A percentile compares a stretch with the other conserved stretches of the same genome.
Conservation (phyloP, 768 basidiomycete species). For the Pleurotus tuber-regium region DNA sequence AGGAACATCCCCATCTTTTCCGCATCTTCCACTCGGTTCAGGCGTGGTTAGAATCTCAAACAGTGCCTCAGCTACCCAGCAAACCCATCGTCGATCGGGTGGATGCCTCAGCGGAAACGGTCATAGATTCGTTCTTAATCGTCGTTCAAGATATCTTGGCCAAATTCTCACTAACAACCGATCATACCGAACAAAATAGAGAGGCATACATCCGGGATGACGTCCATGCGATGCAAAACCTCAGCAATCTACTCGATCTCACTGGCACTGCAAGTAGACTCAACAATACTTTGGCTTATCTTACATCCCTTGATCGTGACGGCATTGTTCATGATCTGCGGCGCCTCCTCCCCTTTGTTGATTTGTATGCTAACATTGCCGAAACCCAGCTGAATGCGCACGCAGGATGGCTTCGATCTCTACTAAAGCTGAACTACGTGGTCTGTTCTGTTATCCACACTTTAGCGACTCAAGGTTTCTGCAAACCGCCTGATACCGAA, state of each 20-base stretch:
- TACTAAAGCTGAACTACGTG: conserved; percentile 84
- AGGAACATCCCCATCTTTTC: conserved; percentile 22
- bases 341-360: conserved; percentile 73
- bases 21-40: conserved; percentile 32
- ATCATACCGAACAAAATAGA: conserved; percentile 23
- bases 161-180: conserved; percentile 29
- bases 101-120: conserved; percentile 25
- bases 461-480: conserved; percentile 86
- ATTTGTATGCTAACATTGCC: conserved; percentile 56
- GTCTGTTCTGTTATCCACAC: conserved; percentile 71
- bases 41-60: conserved; percentile 24
- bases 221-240: conserved; percentile 38
- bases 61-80: background rate
- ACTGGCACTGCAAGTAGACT: conserved; percentile 40
- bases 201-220: conserved; percentile 55
- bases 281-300: conserved; percentile 30
- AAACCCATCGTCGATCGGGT: background rate
- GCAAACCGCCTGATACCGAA: conserved; percentile 76
- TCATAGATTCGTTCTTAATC: conserved; percentile 66
- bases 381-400: conserved; percentile 55
- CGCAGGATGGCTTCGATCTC: conserved; percentile 64
- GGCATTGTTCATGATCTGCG: conserved; percentile 33
- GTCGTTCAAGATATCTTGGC: conserved; percentile 59
- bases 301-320: conserved; percentile 33
- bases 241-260: conserved; percentile 50